Evolutionary conservation across 2,329 filamentous ascomycete genomes (phyloP), one percentile per base, ranked within the genome.

Genomic region (Claviceps humidiphila): DNA sequence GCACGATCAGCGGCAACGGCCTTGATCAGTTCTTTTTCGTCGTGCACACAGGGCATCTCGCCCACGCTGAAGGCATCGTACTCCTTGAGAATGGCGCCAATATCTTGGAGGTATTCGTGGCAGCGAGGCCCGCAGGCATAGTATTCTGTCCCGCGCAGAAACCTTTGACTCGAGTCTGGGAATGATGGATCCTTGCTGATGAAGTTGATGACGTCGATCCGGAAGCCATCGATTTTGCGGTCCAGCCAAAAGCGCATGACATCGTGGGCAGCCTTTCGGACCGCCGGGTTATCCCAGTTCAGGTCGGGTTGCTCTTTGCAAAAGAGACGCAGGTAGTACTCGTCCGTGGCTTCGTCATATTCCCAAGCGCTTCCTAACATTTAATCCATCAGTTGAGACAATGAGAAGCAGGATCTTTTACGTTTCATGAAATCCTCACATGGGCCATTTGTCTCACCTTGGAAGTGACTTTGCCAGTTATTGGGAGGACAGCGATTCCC

Each of bases 181-280:
- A 81, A 78, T 0, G 65, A 64, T 50, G 75, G 75, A 30, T 77
- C 72, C 60, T 85, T 85, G 65, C 76, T 81, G 59, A 83, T 76
- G 63, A 83, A 79, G 64, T 84, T 84, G 64, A 84, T 82, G 43
- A 82, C 80, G 57, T 85, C 81, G 68, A 84, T 76, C 40, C 81
- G 74, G 69, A 84, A 85, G 3, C 82, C 82, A 53, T 82, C 77
- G 0, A 79, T 76, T 2, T 84, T 84, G 41, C 78, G 77, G 55
- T 85, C 73, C 2, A 89, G 75, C 85, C 85, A 89, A 67, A 89
- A 89, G 22, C 76, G 74, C 73, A 87, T 83, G 22, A 82, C 75
- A 42, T 82, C 72, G 63, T 87, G 82, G 2, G 87, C 81, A 2
- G 81, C 82, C 52, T 76, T 67, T 38, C 84, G 76, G 3, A 86